Evolutionary conservation across 352 stramenopile species (phyloP), one percentile per base, ranked within the genome.

Genomic region (Phytopythium aichiense): DNA sequence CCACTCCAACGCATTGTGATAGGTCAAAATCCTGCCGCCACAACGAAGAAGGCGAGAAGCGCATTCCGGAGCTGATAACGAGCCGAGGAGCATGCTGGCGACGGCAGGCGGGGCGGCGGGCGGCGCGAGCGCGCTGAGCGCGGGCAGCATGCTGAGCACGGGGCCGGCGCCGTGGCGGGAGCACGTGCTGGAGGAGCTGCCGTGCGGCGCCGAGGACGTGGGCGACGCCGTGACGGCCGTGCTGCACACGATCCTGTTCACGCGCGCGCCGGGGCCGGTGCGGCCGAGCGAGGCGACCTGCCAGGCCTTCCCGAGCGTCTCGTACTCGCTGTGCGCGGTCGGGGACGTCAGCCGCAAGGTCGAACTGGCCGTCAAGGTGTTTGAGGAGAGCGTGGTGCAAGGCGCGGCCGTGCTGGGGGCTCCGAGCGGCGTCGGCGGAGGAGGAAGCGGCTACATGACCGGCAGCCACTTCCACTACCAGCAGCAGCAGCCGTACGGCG

Each of bases 201-300:
- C 69, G 18, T 82, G 91, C 37, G 64, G 69, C 11, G 63, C 77
- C 16, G 67, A 77, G 52, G 80, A 92, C 61, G 63, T 89, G 20
- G 71, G 75, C 20, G 85, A 94, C 56, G 80, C 76, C 45, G 65
- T 87, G 25, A 90, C 78, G 28, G 87, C 79, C 54, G 56, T 94
- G 15, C 62, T 94, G 43, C 85, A 94, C 65, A 92, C 81, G 7
- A 89, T 94, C 59, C 69, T 94, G 23, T 94, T 94, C 69, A 89
- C 83, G 18, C 68, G 85, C 28, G 84, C 85, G 11, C 85, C 83
- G 0, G 85, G 85, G 0, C 85, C 83, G 22, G 83, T 92, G 31
- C 77, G 82, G 0, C 85, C 85, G 1, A 89, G 77, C 25, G 83
- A 94, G 62, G 80, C 83, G 45, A 86, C 85, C 53, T 94, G 85